phyloP scores from a whole-genome alignment of 495 filamentous ascomycete species.

The Wilcoxina mikolae region DNA sequence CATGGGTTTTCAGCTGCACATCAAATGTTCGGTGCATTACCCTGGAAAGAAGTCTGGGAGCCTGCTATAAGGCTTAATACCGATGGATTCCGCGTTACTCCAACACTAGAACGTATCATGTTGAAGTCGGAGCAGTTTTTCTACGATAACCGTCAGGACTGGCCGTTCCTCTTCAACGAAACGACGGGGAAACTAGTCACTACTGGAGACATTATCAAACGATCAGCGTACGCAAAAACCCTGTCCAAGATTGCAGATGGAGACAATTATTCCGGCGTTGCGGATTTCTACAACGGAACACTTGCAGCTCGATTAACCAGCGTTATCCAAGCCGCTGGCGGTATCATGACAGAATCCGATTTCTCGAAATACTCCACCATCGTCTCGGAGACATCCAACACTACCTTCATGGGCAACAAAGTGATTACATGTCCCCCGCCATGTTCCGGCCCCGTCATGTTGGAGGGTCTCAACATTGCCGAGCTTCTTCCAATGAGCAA shows the following conservation, averaged over 20 bases:
- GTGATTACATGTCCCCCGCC: conserved; percentile 24
- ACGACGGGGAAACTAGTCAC: conserved; percentile 15
- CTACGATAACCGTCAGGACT: conserved; percentile 10
- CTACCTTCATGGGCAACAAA: conserved; percentile 17
- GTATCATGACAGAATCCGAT: conserved; percentile 22
- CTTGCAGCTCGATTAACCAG: conserved; percentile 13
- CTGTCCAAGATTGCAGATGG: conserved; percentile 17
- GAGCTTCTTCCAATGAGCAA: conserved; percentile 22
- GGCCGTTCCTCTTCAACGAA: conserved; percentile 19
- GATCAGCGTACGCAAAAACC: conserved; percentile 17
- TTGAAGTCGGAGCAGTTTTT: conserved; percentile 16
- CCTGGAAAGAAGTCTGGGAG: conserved; percentile 25
- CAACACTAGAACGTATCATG: conserved; percentile 14
- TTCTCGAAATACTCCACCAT: conserved; percentile 20
- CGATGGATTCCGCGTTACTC: conserved; percentile 18
- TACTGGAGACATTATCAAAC: conserved; percentile 20
- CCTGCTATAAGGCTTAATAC: conserved; percentile 18
- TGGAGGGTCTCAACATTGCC: conserved; percentile 27
- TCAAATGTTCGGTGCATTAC: conserved; percentile 16
- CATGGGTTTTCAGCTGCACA: conserved; percentile 24
- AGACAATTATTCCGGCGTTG: neutral
- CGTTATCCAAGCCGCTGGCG: conserved; percentile 13
- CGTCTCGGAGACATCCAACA: conserved; percentile 19
- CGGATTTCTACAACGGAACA: conserved; percentile 23
- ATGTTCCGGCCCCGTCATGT: conserved; percentile 24